These are phyloP conservation scores for Garcia nutans DNA, from an alignment of 345 rosid species.

Conservation along the genomic window DNA sequence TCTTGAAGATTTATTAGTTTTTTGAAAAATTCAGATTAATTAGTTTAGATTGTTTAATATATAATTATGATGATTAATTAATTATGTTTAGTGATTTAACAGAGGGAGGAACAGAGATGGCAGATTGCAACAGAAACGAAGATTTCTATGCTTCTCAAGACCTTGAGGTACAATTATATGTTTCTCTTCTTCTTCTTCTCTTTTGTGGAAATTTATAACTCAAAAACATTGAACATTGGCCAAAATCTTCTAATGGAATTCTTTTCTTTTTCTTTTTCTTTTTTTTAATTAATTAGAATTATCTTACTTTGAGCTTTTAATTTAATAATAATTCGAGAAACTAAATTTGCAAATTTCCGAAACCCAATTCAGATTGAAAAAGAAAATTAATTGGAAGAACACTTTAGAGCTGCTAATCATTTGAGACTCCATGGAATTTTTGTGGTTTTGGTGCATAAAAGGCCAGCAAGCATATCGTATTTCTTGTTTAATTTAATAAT, in stretches of 20 bases:
- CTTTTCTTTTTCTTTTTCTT: too few relatives aligned
- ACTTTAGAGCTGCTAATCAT: background rate
- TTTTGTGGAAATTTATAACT: background rate
- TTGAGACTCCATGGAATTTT: background rate
- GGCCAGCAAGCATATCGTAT: background rate
- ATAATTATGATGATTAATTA: background rate
- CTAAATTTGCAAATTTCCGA: too few relatives aligned
- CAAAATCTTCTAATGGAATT: background rate
- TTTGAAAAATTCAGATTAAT: too few relatives aligned
- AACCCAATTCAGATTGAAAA: too few relatives aligned
- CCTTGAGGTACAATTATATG: conserved; percentile 33
- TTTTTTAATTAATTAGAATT: too few relatives aligned
- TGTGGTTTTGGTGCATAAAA: background rate
- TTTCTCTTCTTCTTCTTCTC: background rate
- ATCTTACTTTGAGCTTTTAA: too few relatives aligned
- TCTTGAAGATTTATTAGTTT: background rate
- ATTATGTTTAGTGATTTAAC: background rate
- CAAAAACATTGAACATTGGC: background rate
- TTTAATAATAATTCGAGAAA: too few relatives aligned
- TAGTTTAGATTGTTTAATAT: background rate
- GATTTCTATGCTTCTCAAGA: conserved; percentile 39
- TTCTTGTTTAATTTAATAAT: background rate
- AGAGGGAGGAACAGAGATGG: conserved; percentile 38
- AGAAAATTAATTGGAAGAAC: background rate
- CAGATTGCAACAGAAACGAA: conserved; percentile 46